phyloP scores from a whole-genome alignment of 129 eudicot species.

The Saposhnikovia divaricata region DNA sequence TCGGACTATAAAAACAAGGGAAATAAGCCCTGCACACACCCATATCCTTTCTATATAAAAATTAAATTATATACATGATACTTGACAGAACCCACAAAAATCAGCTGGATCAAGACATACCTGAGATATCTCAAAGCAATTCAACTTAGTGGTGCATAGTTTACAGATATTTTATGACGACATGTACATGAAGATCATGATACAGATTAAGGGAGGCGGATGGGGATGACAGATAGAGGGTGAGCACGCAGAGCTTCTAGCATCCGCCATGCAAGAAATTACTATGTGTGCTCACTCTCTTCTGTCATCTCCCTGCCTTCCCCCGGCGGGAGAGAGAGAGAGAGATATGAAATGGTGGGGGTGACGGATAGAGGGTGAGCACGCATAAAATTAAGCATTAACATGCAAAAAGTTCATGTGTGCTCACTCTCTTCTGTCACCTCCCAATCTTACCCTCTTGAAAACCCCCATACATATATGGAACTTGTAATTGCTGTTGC shows the following conservation, averaged over 20 bases:
- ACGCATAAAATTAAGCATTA: conserved; percentile 65
- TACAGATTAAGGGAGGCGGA: neutral
- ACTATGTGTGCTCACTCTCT: conserved; percentile 39
- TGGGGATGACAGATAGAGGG: conserved; percentile 83
- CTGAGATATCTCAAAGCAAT: no score
- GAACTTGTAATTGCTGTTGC: neutral
- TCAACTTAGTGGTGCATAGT: no score
- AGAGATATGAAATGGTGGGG: neutral
- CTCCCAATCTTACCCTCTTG: conserved; percentile 39
- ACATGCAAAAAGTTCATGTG: conserved; percentile 72
- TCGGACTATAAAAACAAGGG: no score
- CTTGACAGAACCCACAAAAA: no score
- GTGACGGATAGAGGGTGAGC: conserved; percentile 90
- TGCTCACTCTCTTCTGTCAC: conserved; percentile 99
- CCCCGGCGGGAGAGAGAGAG: neutral
- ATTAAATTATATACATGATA: no score
- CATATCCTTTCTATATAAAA: no score
- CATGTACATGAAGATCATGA: neutral
- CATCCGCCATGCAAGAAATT: conserved; percentile 50
- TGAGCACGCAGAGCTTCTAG: conserved; percentile 79
- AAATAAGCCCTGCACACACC: no score
- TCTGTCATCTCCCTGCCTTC: conserved; percentile 27
- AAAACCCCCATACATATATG: neutral
- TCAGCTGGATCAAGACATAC: no score
- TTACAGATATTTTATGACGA: no score